Evolutionary conservation across 495 filamentous ascomycete genomes (phyloP).

Genomic region (Neurospora sp.): DNA sequence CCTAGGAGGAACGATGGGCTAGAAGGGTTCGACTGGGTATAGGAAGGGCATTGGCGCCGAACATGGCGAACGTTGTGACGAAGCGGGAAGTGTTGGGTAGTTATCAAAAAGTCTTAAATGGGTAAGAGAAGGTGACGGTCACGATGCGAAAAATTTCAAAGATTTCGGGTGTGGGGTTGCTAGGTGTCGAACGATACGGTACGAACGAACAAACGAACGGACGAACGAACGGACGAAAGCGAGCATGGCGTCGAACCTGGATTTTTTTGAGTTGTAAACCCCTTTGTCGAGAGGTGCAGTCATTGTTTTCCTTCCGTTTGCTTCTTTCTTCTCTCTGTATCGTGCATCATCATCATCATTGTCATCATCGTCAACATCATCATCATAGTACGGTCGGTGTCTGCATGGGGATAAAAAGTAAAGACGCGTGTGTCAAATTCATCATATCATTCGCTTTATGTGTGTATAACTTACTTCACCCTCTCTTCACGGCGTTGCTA

Average conservation of each 20-base stretch:
- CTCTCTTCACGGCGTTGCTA: not conserved
- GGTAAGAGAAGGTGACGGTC: not conserved
- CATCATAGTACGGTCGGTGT: not conserved
- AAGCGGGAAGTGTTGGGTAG: not conserved
- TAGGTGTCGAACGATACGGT: not conserved
- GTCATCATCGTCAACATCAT: not conserved
- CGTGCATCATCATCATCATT: not conserved
- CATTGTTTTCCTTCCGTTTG: not conserved
- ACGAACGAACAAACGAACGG: not conserved
- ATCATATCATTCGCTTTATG: not conserved
- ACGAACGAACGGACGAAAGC: not conserved
- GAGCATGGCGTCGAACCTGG: not conserved
- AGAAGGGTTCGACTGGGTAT: not conserved
- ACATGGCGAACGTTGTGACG: not conserved
- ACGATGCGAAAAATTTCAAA: not conserved
- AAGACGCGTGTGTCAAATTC: not conserved
- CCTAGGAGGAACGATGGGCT: constrained; percentile 18
- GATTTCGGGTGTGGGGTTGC: not conserved
- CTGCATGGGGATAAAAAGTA: not conserved
- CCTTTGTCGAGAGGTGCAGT: not conserved
- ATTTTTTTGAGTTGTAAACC: not conserved
- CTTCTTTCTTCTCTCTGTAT: not conserved
- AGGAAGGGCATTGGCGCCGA: not conserved
- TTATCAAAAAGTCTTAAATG: not conserved
- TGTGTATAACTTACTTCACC: not conserved